Evolutionary conservation across 345 rosid genomes (phyloP), one percentile per base, ranked within the genome.

Genomic region (Anacardium occidentale): DNA sequence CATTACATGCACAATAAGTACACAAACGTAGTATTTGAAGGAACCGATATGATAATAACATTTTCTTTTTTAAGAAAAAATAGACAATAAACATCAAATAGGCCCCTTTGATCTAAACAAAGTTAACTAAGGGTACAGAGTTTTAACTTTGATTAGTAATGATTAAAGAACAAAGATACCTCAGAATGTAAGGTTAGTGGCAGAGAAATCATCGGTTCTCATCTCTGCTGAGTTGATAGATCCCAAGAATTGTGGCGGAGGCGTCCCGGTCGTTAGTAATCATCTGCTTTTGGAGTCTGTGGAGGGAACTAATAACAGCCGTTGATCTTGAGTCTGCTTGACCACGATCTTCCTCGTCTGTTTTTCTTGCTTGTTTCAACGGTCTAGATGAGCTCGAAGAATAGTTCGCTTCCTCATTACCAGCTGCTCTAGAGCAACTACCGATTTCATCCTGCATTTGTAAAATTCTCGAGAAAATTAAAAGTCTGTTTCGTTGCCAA

Each of bases 361-460:
- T 47, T 47, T 25, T 75, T 74, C 89, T 81, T 20, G 69, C 75
- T 26, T 69, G 75, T 76, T 88, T 90, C 77, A 75, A 53, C 10
- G 83, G 82, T 61, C 82, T 68, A 13, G 13, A 59, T 54, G 78
- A 69, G 10, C 58, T 55, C 59, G 57, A 62, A 0, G 75, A 77
- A 40, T 67, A 25, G 7, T 51, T 64, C 10, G 80, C 70, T 51
- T 77, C 90, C 22, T 53, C 83, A 2, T 66, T 47, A 8, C 18
- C 61, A 10, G 68, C 10, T 56, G 69, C 72, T 1, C 71, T 25
- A 10, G 54, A 60, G 21, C 61, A 77, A 65, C 81, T 77, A 56
- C 83, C 90, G 42, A 81, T 79, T 56, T 86, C 89, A 61, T 85
- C 89, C 93, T 88, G 82, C 83, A 76, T 71, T 77, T 50, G 15